Conservation (phyloP, 2,329 filamentous ascomycete genomes). For the Penicillium sp. region DNA sequence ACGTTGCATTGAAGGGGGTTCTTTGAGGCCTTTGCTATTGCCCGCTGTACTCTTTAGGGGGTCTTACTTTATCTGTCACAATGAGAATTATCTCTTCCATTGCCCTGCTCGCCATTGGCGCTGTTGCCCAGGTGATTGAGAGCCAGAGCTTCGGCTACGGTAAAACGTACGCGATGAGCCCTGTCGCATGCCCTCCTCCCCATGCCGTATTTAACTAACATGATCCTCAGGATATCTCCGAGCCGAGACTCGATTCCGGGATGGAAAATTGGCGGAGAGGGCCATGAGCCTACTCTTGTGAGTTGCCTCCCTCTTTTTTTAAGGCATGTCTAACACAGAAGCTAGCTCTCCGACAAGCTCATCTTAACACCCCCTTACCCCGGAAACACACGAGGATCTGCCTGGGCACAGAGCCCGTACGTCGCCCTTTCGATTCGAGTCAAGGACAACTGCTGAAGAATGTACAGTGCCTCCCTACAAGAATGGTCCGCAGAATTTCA, state of each 20-base stretch:
- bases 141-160: constrained; percentile 76
- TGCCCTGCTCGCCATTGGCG: constrained; percentile 49
- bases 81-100: constrained; percentile 45
- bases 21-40: constrained; percentile 3
- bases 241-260: constrained; percentile 52
- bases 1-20: constrained; percentile 1
- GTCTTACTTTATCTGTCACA: constrained; percentile 23
- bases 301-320: constrained; percentile 9
- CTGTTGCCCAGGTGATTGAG: constrained; percentile 65
- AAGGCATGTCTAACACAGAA: constrained; percentile 14
- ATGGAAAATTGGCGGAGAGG: constrained; percentile 56
- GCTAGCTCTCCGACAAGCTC: constrained; percentile 76
- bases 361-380: constrained; percentile 87
- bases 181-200: neutral
- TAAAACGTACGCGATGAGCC: constrained; percentile 50
- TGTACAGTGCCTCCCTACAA: constrained; percentile 47
- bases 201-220: constrained; percentile 5
- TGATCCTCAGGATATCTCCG: constrained; percentile 58
- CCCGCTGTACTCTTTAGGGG: constrained; percentile 1
- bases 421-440: constrained; percentile 12
- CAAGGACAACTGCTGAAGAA: constrained; percentile 9
- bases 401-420: constrained; percentile 69
- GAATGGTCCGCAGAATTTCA: constrained; percentile 82
- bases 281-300: constrained; percentile 55
- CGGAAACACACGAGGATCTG: constrained; percentile 76